A percentile compares a stretch with the other conserved stretches of the same genome.
These are phyloP conservation scores for Dactylis glomerata DNA, from an alignment of 176 grass and related monocot genomes.

Conservation along the genomic window DNA sequence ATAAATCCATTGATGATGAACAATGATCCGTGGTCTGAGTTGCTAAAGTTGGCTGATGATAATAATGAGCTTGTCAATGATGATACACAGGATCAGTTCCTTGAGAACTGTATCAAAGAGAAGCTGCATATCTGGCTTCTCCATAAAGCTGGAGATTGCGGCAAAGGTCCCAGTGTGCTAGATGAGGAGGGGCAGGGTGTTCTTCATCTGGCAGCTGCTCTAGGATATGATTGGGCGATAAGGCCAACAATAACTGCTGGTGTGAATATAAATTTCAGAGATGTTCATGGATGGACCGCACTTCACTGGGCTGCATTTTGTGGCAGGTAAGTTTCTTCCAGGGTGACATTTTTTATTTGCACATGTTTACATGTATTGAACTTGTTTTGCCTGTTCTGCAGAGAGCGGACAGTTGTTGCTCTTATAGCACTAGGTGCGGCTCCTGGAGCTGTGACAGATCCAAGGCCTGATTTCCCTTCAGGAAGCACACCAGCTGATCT, in stretches of 20 bases:
- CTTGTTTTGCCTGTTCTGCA: slow-evolving; percentile 44
- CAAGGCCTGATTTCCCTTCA: slow-evolving; percentile 67
- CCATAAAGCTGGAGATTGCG: slow-evolving; percentile 54
- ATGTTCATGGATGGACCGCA: slow-evolving; percentile 80
- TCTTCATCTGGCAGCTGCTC: slow-evolving; percentile 76
- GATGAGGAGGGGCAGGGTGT: slow-evolving; percentile 88
- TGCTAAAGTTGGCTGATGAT: slow-evolving; percentile 67
- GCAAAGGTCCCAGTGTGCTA: slow-evolving; percentile 60
- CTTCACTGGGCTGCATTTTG: slow-evolving; percentile 97
- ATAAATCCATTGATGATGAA: slow-evolving; percentile 67
- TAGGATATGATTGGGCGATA: slow-evolving; percentile 93
- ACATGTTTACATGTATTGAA: slow-evolving; percentile 16
- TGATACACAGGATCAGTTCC: slow-evolving; percentile 49
- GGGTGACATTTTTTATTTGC: not conserved
- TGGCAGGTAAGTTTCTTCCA: slow-evolving; percentile 61
- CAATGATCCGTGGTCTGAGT: slow-evolving; percentile 61
- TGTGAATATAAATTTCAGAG: slow-evolving; percentile 88
- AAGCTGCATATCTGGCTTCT: slow-evolving; percentile 88
- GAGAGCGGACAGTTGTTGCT: slow-evolving; percentile 76
- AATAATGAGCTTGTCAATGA: slow-evolving; percentile 42
- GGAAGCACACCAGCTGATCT: slow-evolving; percentile 96
- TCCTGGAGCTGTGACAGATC: slow-evolving; percentile 85
- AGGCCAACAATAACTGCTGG: slow-evolving; percentile 66
- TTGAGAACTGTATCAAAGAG: slow-evolving; percentile 66
- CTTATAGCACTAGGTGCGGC: slow-evolving; percentile 77